Conservation (phyloP, 2,329 filamentous ascomycete genomes). For the Phaeosphaeria sp. region DNA sequence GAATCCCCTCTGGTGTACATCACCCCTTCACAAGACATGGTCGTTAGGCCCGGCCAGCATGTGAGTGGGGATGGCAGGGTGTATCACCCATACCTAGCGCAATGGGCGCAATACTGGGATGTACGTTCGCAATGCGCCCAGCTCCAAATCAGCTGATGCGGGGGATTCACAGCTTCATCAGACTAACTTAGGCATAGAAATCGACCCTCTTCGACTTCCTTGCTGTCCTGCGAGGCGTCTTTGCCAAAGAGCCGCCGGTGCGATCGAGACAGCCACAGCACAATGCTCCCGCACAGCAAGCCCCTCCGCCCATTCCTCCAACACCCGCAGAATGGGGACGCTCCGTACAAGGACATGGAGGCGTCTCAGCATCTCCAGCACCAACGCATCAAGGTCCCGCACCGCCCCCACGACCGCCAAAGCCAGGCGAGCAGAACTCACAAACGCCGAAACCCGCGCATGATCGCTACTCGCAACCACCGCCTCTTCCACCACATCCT, state of each 20-base stretch:
- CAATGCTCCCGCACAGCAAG: slow-evolving; percentile 35
- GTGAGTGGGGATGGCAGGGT: slow-evolving; percentile 91
- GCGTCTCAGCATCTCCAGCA: slow-evolving; percentile 45
- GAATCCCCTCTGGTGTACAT: slow-evolving; percentile 89
- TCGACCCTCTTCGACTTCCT: slow-evolving; percentile 85
- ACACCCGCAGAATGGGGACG: slow-evolving; percentile 66
- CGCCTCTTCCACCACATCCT: slow-evolving; percentile 43
- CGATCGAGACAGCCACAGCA: slow-evolving; percentile 67
- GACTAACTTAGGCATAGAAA: slow-evolving; percentile 61
- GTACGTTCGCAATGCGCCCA: slow-evolving; percentile 60
- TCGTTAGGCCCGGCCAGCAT: slow-evolving; percentile 90
- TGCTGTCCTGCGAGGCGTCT: slow-evolving; percentile 81
- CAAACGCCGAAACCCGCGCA: slow-evolving; percentile 31
- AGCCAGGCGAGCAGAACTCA: slow-evolving; percentile 39
- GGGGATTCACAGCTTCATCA: background rate
- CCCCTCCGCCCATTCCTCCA: slow-evolving; percentile 64
- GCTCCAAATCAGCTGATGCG: background rate
- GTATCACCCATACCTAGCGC: slow-evolving; percentile 93
- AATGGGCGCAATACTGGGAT: slow-evolving; percentile 90
- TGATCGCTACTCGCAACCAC: slow-evolving; percentile 40
- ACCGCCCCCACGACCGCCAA: slow-evolving; percentile 59
- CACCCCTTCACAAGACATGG: slow-evolving; percentile 85
- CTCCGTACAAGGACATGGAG: slow-evolving; percentile 39
- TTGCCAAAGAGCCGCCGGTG: slow-evolving; percentile 93
- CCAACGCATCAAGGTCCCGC: slow-evolving; percentile 31